Base-by-base conservation (phyloP, 352 stramenopile genomes). In the Globisporangium radiosum region DNA sequence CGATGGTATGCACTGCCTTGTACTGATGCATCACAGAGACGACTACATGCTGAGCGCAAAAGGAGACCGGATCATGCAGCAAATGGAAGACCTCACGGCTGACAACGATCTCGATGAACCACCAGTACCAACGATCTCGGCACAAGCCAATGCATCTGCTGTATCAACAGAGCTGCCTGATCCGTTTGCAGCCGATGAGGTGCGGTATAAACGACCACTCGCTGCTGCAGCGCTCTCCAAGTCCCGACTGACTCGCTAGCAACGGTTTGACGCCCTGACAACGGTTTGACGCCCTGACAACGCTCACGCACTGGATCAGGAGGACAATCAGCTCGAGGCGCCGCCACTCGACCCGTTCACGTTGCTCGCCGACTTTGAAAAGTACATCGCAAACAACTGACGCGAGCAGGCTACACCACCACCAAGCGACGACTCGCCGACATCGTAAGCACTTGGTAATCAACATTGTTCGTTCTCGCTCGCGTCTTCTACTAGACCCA, bases 331-430 rank as follows among this genome's bases (percentile, higher is more conserved):
- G 4, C 17, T 50, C 48, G 36, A 57, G 7, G 43, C 54, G 0
- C 25, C 25, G 25, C 25, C 25, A 33, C 25, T 33, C 25, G 25
- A 33, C 25, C 25, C 25, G 25, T 62, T 79, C 40, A 43, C 62
- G 10, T 78, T 57, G 1, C 70, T 85, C 47, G 56, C 68, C 11
- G 70, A 79, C 54, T 71, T 88, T 33, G 70, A 81, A 17, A 71
- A 75, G 44, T 88, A 81, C 59, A 79, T 88, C 11, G 49, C 57
- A 17, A 53, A 74, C 19, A 88, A 84, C 65, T 78, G 47, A 57
- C 40, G 15, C 43, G 33, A 33, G 2, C 25, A 33, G 25, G 25
- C 25, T 33, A 33, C 25, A 33, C 25, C 2, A 33, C 2, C 25
- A 33, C 25, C 25, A 33, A 33, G 25, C 25, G 25, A 33, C 25